A percentile compares a stretch with the other conserved stretches of the same genome.
Evolutionary conservation across 768 basidiomycete species (phyloP).

Genomic region (Strobilomyces confusus): DNA sequence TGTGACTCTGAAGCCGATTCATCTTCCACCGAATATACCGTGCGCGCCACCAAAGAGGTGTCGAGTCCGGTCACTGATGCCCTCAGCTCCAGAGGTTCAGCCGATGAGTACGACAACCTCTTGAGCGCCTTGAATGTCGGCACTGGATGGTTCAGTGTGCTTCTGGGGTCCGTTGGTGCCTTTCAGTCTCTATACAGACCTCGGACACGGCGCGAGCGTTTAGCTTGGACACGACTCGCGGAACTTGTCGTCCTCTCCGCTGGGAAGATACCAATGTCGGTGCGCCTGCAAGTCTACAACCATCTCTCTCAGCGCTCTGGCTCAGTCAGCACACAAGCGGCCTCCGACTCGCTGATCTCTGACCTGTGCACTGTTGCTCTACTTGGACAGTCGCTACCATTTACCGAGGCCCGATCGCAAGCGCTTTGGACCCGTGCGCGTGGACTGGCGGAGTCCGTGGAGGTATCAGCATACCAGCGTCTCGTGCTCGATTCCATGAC

Average conservation of each 20-base stretch:
- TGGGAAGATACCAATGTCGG: slow-evolving; percentile 23
- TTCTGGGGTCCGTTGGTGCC: slow-evolving; percentile 25
- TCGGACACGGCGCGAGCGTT: slow-evolving; percentile 37
- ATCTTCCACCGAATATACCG: slow-evolving; percentile 26
- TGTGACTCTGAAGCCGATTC: slow-evolving; percentile 28
- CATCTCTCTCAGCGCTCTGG: slow-evolving; percentile 36
- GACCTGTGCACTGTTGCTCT: slow-evolving; percentile 59
- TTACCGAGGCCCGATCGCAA: slow-evolving; percentile 40
- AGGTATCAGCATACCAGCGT: slow-evolving; percentile 45
- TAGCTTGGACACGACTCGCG: slow-evolving; percentile 49
- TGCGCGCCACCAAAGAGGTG: slow-evolving; percentile 15
- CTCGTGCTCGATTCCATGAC: slow-evolving; percentile 50
- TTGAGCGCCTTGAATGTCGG: slow-evolving; percentile 37
- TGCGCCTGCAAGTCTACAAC: slow-evolving; percentile 54
- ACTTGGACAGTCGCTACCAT: slow-evolving; percentile 39
- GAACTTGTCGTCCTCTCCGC: slow-evolving; percentile 41
- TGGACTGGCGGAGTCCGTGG: slow-evolving; percentile 20
- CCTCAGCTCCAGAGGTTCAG: slow-evolving; percentile 34
- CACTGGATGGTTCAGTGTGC: slow-evolving; percentile 34
- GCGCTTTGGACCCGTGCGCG: slow-evolving; percentile 41
- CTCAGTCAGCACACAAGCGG: background rate
- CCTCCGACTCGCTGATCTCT: slow-evolving; percentile 36
- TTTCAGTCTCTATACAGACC: background rate
- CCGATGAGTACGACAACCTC: slow-evolving; percentile 38
- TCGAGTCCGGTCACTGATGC: slow-evolving; percentile 23